These are phyloP conservation scores for Gentiana macrophylla DNA, from an alignment of 257 asterid species.

Conservation along the genomic window DNA sequence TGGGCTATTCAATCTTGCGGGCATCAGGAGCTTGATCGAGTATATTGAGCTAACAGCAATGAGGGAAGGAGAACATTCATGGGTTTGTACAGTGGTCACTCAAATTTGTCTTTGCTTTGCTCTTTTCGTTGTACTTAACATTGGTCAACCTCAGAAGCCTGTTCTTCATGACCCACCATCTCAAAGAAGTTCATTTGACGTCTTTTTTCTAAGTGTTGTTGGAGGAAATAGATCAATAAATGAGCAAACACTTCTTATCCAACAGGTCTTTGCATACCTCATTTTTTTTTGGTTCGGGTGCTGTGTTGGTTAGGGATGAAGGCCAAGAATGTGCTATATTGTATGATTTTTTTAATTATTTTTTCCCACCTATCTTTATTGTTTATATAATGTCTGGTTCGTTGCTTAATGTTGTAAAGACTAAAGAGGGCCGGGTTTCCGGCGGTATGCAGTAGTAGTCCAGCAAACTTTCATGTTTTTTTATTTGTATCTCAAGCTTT, in stretches of 20 bases:
- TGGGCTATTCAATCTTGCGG: background rate
- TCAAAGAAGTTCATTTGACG: slow-evolving; percentile 13
- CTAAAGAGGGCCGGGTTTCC: too few relatives aligned
- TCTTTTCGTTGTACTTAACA: slow-evolving; percentile 31
- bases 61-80: slow-evolving; percentile 37
- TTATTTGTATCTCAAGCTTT: too few relatives aligned
- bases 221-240: slow-evolving; percentile 38
- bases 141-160: slow-evolving; percentile 28
- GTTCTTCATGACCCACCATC: slow-evolving; percentile 7
- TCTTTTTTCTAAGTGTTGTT: slow-evolving; percentile 38
- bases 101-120: slow-evolving; percentile 47
- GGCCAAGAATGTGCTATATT: background rate
- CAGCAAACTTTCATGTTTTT: too few relatives aligned
- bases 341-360: slow-evolving; percentile 3
- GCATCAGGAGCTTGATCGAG: background rate
- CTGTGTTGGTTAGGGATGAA: background rate
- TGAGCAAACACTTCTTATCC: slow-evolving; percentile 41
- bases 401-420: too few relatives aligned
- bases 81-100: slow-evolving; percentile 45
- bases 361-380: background rate
- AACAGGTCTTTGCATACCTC: slow-evolving; percentile 28
- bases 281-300: background rate
- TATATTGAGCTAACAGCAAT: slow-evolving; percentile 6
- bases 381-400: background rate
- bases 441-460: too few relatives aligned